A percentile compares a stretch with the other conserved stretches of the same genome.
phyloP scores from a whole-genome alignment of 1,284 basidiomycete genomes.

The Leccinum pallidistipes region DNA sequence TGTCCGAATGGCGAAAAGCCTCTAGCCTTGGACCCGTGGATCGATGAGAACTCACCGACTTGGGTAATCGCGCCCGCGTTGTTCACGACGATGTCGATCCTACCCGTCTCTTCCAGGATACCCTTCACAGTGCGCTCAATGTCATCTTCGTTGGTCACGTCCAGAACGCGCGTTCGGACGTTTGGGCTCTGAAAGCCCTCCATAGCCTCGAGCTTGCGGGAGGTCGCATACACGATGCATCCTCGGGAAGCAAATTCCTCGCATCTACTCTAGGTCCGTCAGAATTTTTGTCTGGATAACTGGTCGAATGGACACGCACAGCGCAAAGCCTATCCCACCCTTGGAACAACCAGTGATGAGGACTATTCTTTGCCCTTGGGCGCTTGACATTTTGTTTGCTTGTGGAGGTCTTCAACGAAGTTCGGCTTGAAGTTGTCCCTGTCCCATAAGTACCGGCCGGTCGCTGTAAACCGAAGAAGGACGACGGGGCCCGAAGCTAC shows the following conservation, averaged over 20 bases:
- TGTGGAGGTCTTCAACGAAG: too few relatives aligned
- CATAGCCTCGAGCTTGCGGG: slow-evolving; percentile 55
- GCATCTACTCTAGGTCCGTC: slow-evolving; percentile 39
- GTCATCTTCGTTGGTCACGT: slow-evolving; percentile 55
- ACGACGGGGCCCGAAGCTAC: too few relatives aligned
- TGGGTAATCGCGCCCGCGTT: slow-evolving; percentile 53
- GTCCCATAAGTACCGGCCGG: too few relatives aligned
- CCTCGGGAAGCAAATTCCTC: slow-evolving; percentile 56
- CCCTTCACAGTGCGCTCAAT: slow-evolving; percentile 44
- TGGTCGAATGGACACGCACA: slow-evolving; percentile 44
- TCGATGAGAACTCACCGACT: slow-evolving; percentile 34
- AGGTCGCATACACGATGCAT: slow-evolving; percentile 66
- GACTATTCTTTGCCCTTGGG: slow-evolving; percentile 42
- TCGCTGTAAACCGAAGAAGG: too few relatives aligned
- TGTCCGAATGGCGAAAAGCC: neutral
- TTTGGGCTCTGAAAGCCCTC: slow-evolving; percentile 42
- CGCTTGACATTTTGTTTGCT: neutral
- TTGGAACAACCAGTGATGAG: slow-evolving; percentile 68
- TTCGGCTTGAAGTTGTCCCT: too few relatives aligned
- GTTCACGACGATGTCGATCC: slow-evolving; percentile 66
- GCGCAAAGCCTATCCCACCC: slow-evolving; percentile 67
- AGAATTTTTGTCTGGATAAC: neutral
- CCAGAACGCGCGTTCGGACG: slow-evolving; percentile 48
- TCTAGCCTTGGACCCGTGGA: neutral
- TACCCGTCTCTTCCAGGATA: slow-evolving; percentile 48